Percentiles rank a stretch among this genome's conserved stretches.
These are phyloP conservation scores for Alternaria metachromatica DNA, from an alignment of 2,329 filamentous ascomycete genomes.

Conservation along the genomic window DNA sequence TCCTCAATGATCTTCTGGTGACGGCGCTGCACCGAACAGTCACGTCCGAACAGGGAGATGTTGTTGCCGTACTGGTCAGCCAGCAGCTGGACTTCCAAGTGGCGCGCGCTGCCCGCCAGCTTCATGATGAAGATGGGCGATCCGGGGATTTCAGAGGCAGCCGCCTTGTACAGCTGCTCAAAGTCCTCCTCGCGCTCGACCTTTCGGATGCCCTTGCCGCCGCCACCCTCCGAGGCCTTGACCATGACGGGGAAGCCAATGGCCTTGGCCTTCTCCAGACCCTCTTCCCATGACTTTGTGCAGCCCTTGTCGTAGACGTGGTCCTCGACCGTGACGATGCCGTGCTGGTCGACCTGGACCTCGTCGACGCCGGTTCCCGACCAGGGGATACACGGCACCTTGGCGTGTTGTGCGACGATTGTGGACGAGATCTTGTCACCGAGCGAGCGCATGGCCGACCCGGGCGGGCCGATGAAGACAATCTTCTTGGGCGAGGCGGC, in stretches of 20 bases:
- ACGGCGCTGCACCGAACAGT: slow-evolving; percentile 96
- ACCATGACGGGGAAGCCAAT: slow-evolving; percentile 99
- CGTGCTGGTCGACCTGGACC: slow-evolving; percentile 78
- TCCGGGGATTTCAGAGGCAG: slow-evolving; percentile 95
- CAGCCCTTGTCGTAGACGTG: slow-evolving; percentile 89
- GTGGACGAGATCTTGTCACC: slow-evolving; percentile 99
- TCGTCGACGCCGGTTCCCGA: slow-evolving; percentile 89
- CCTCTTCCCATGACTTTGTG: slow-evolving; percentile 87
- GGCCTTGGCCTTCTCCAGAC: slow-evolving; percentile 80
- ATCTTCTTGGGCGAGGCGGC: slow-evolving; percentile 98
- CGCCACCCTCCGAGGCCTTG: slow-evolving; percentile 99
- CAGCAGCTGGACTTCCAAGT: slow-evolving; percentile 95
- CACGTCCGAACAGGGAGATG: slow-evolving; percentile 97
- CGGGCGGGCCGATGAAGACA: slow-evolving; percentile 97
- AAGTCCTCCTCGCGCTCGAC: slow-evolving; percentile 86
- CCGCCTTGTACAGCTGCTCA: slow-evolving; percentile 87
- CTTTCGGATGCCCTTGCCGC: slow-evolving; percentile 99
- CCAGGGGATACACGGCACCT: slow-evolving; percentile 99
- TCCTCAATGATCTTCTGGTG: slow-evolving; percentile 99
- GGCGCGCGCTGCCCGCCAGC: slow-evolving; percentile 91
- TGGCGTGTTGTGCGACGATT: slow-evolving; percentile 96
- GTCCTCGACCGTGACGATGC: slow-evolving; percentile 91
- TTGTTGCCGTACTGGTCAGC: slow-evolving; percentile 99
- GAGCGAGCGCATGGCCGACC: slow-evolving; percentile 97
- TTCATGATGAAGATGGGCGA: slow-evolving; percentile 99